Evolutionary conservation across 331 rosid species (phyloP).

Genomic region (Stylosanthes scabra): DNA sequence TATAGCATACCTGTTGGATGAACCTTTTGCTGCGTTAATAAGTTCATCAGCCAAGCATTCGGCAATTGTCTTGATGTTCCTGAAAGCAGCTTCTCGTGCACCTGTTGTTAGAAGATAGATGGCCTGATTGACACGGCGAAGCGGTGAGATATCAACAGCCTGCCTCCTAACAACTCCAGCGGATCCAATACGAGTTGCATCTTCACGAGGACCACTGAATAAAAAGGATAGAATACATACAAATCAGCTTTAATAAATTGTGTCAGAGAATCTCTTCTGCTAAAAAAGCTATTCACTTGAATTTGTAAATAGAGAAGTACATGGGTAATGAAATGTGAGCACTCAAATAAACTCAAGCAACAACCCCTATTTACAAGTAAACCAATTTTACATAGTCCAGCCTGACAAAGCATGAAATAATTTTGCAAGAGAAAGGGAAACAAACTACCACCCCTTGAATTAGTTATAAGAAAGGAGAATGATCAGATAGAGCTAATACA

Average conservation of each 20-base stretch:
- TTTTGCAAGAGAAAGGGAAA: too few relatives aligned
- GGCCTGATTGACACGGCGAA: conserved; percentile 71
- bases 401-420: too few relatives aligned
- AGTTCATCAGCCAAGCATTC: conserved; percentile 70
- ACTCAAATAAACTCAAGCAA: too few relatives aligned
- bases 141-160: conserved; percentile 66
- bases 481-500: too few relatives aligned
- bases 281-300: too few relatives aligned
- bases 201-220: conserved; percentile 73
- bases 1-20: conserved; percentile 56
- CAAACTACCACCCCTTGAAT: too few relatives aligned
- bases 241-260: neutral
- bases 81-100: conserved; percentile 72
- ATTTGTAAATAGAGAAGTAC: too few relatives aligned
- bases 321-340: neutral
- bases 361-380: too few relatives aligned
- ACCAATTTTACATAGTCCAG: too few relatives aligned
- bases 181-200: conserved; percentile 72
- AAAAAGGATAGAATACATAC: neutral
- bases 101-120: conserved; percentile 67
- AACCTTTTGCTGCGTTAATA: conserved; percentile 69
- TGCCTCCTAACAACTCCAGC: conserved; percentile 73
- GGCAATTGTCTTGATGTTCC: conserved; percentile 65
- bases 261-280: neutral
- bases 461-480: neutral